These are phyloP conservation scores for Hypoxylon cercidicola DNA, from an alignment of 495 filamentous ascomycete species.

Conservation along the genomic window DNA sequence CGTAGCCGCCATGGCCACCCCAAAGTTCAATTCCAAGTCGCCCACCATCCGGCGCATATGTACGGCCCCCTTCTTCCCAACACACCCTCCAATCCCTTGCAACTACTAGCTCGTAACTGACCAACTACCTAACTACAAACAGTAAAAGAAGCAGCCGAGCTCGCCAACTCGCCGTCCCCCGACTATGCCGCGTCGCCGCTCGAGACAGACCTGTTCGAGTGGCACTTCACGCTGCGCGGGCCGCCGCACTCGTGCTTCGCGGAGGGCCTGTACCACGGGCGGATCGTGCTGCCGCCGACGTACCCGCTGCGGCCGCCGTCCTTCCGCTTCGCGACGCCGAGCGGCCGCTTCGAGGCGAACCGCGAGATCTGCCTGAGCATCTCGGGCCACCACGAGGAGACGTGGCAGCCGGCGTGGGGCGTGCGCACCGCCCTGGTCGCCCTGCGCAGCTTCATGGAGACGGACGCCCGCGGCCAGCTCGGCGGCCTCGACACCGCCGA, in stretches of 20 bases:
- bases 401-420: conserved; percentile 98
- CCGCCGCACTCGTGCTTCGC: conserved; percentile 84
- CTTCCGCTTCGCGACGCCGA: conserved; percentile 94
- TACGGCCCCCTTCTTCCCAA: conserved; percentile 48
- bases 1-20: conserved; percentile 46
- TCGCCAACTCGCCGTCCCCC: conserved; percentile 77
- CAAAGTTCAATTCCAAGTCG: conserved; percentile 77
- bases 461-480: conserved; percentile 79
- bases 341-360: conserved; percentile 94
- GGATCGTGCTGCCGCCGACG: conserved; percentile 85
- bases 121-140: conserved; percentile 38
- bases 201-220: conserved; percentile 93
- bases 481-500: conserved; percentile 83
- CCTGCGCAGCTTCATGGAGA: conserved; percentile 78
- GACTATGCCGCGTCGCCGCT: conserved; percentile 85
- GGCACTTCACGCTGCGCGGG: conserved; percentile 98
- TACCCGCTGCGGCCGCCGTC: conserved; percentile 91
- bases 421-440: conserved; percentile 82
- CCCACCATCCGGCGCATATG: conserved; percentile 83
- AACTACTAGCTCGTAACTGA: conserved; percentile 33
- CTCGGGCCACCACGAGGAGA: conserved; percentile 94
- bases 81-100: conserved; percentile 15
- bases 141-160: conserved; percentile 88
- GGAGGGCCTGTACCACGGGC: conserved; percentile 90
- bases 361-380: conserved; percentile 96